phyloP scores from a whole-genome alignment of 139 green algal genomes.

The Gonium pectorale region DNA sequence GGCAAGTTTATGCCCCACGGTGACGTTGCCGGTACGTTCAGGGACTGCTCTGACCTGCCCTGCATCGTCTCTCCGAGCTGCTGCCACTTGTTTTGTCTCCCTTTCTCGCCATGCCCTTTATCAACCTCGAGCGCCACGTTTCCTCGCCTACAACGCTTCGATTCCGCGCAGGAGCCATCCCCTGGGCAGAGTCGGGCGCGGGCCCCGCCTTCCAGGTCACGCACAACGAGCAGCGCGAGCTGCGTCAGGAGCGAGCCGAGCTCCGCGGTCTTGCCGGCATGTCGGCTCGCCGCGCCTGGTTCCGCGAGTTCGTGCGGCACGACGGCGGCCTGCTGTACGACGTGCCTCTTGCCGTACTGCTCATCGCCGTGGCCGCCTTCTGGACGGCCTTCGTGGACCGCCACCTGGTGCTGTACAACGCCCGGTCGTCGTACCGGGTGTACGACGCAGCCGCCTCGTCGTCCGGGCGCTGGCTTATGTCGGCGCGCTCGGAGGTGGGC shows the following conservation, averaged over 20 bases:
- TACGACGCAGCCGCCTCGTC: constrained; percentile 53
- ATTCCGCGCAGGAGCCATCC: background rate
- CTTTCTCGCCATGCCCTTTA: too few relatives aligned
- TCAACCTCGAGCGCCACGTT: too few relatives aligned
- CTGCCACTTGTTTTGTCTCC: too few relatives aligned
- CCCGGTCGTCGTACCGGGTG: constrained; percentile 35
- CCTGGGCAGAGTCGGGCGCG: background rate
- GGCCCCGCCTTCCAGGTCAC: background rate
- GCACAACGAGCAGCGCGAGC: background rate
- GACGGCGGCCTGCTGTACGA: constrained; percentile 37
- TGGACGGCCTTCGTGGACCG: constrained; percentile 34
- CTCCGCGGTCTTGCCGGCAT: background rate
- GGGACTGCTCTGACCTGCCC: too few relatives aligned
- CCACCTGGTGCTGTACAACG: constrained; percentile 30
- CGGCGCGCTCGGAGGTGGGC: background rate
- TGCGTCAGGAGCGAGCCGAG: background rate
- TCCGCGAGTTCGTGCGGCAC: constrained; percentile 23
- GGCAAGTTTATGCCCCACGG: too few relatives aligned
- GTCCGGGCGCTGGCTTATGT: constrained; percentile 29
- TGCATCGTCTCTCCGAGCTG: too few relatives aligned
- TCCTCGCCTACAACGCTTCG: too few relatives aligned
- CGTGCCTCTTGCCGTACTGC: constrained; percentile 2
- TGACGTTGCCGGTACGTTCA: too few relatives aligned
- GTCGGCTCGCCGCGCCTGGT: constrained; percentile 17
- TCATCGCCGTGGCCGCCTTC: constrained; percentile 25